A percentile compares a stretch with the other conserved stretches of the same genome.
These are phyloP conservation scores for Aspergillus mulundensis DNA, from an alignment of 495 filamentous ascomycete genomes.

Conservation along the genomic window DNA sequence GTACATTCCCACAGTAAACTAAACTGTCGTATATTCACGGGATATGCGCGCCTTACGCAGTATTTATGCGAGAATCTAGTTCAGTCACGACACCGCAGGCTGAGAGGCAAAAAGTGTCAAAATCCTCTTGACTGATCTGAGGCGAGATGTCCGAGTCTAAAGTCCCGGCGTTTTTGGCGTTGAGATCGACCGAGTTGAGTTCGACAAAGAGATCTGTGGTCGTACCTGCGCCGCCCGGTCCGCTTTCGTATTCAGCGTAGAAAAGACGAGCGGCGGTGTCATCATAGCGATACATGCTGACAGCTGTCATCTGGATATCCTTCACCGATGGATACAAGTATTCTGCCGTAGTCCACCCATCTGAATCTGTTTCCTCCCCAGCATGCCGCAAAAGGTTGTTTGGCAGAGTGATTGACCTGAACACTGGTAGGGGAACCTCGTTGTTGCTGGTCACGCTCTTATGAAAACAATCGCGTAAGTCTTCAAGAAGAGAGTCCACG, in stretches of 20 bases:
- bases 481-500: slow-evolving; percentile 18
- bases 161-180: not conserved
- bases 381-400: slow-evolving; percentile 3
- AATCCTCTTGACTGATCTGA: slow-evolving; percentile 20
- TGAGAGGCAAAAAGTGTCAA: slow-evolving; percentile 35
- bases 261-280: slow-evolving; percentile 27
- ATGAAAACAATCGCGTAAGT: slow-evolving; percentile 18
- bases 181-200: slow-evolving; percentile 13
- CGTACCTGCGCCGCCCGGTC: slow-evolving; percentile 27
- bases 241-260: slow-evolving; percentile 31
- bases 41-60: no score
- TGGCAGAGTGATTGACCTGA: slow-evolving; percentile 31
- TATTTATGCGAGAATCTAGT: slow-evolving; percentile 16
- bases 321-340: slow-evolving; percentile 36
- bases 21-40: no score
- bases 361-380: not conserved
- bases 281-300: slow-evolving; percentile 24
- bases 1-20: not conserved
- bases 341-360: slow-evolving; percentile 21
- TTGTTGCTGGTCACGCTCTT: not conserved
- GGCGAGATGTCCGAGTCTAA: not conserved
- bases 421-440: slow-evolving; percentile 24
- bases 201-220: slow-evolving; percentile 30
- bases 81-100: slow-evolving; percentile 38
- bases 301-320: slow-evolving; percentile 22